These are phyloP conservation scores for Balansia obtecta DNA, from an alignment of 2,329 filamentous ascomycete genomes.

Conservation along the genomic window DNA sequence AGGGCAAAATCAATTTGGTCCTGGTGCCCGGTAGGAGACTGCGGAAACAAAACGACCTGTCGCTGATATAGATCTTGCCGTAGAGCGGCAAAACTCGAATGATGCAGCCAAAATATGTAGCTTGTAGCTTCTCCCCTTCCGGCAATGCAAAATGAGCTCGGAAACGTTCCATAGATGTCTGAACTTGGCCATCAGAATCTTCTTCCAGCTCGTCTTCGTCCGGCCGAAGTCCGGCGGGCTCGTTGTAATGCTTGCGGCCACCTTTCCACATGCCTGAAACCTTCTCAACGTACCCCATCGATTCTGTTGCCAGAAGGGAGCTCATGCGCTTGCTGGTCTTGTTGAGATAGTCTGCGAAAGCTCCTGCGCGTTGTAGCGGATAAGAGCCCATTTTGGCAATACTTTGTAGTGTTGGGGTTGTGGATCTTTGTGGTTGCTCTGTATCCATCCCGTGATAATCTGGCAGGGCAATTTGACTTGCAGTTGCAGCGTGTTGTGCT, in stretches of 20 bases:
- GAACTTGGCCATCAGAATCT: constrained; percentile 50
- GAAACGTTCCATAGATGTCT: constrained; percentile 67
- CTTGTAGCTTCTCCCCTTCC: constrained; percentile 67
- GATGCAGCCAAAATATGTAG: constrained; percentile 88
- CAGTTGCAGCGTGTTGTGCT: constrained; percentile 23
- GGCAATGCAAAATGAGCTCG: constrained; percentile 85
- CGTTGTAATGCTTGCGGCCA: constrained; percentile 77
- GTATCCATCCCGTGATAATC: constrained; percentile 13
- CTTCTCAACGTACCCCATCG: constrained; percentile 93
- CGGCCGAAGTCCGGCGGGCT: constrained; percentile 35
- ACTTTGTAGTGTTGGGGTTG: constrained; percentile 35
- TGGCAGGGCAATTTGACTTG: constrained; percentile 23
- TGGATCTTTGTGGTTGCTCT: constrained; percentile 10
- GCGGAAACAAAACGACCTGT: constrained; percentile 81
- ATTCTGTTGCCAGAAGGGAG: constrained; percentile 71
- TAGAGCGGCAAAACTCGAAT: constrained; percentile 83
- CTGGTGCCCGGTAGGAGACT: constrained; percentile 80
- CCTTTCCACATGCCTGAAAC: constrained; percentile 96
- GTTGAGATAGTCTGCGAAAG: constrained; percentile 69
- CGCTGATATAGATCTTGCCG: constrained; percentile 91
- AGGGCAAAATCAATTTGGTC: constrained; percentile 82
- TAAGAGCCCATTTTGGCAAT: constrained; percentile 55
- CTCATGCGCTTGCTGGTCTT: constrained; percentile 71
- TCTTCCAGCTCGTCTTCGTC: constrained; percentile 45
- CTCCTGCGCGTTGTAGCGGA: constrained; percentile 71